These are phyloP conservation scores for Penicillium griseofulvum DNA, from an alignment of 2,329 filamentous ascomycete species.

Conservation along the genomic window DNA sequence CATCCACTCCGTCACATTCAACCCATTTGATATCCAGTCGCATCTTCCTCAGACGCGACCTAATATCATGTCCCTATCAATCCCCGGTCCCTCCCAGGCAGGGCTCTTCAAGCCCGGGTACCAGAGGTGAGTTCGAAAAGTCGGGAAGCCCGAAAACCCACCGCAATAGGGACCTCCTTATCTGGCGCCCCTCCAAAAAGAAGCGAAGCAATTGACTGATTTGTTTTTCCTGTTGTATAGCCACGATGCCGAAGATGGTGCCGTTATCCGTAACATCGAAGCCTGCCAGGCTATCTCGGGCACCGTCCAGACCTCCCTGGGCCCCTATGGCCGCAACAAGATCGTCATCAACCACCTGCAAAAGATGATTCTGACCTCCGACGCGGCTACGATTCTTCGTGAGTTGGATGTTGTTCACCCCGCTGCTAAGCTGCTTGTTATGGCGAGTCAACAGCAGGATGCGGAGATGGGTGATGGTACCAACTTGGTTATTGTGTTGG, in stretches of 20 bases:
- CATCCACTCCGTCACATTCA: constrained; percentile 13
- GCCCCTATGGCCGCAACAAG: constrained; percentile 97
- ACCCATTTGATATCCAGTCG: constrained; percentile 19
- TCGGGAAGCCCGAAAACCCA: constrained; percentile 6
- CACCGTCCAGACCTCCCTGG: constrained; percentile 94
- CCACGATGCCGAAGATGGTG: constrained; percentile 98
- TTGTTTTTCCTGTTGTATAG: constrained; percentile 48
- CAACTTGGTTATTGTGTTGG: constrained; percentile 93
- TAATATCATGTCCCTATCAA: constrained; percentile 77
- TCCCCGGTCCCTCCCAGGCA: constrained; percentile 88
- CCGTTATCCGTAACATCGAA: constrained; percentile 96
- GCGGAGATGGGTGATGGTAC: constrained; percentile 98
- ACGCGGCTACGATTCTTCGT: constrained; percentile 93
- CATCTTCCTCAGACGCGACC: constrained; percentile 23
- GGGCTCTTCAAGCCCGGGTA: constrained; percentile 96
- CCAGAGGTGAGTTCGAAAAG: constrained; percentile 67
- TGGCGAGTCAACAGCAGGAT: constrained; percentile 99
- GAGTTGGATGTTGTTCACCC: constrained; percentile 98
- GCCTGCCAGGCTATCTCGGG: constrained; percentile 93
- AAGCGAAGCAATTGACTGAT: constrained; percentile 13
- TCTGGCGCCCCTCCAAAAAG: constrained; percentile 21
- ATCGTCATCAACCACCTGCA: constrained; percentile 99
- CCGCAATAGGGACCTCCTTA: constrained; percentile 17
- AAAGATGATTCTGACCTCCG: constrained; percentile 99
- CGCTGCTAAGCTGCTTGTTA: constrained; percentile 93